Evolutionary conservation across 805 yeast species (phyloP).

Genomic region (Candida schatavii): DNA sequence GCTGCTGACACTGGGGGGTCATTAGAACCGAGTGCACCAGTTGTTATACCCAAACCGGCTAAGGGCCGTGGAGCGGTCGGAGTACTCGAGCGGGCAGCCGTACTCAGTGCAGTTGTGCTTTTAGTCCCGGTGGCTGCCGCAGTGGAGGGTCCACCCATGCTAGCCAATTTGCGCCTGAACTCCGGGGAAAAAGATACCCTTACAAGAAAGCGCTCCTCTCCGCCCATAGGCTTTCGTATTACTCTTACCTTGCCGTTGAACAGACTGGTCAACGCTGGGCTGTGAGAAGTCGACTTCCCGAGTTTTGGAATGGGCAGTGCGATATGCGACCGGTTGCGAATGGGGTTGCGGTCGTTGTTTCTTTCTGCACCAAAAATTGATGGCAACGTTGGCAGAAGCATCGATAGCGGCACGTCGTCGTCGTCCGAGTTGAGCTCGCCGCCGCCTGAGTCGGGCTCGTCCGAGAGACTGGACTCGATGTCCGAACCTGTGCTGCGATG

Average conservation of each 20-base stretch:
- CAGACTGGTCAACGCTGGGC: neutral
- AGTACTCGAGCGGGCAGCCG: no score
- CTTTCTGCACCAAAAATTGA: constrained; percentile 17
- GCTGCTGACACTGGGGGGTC: neutral
- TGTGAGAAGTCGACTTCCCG: neutral
- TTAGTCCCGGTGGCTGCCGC: neutral
- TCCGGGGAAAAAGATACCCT: neutral
- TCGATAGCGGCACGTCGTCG: constrained; percentile 28
- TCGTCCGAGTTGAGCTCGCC: constrained; percentile 10
- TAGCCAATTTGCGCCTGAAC: neutral
- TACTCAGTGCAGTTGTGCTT: no score
- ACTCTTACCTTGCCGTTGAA: neutral
- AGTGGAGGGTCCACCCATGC: neutral
- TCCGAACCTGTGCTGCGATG: no score
- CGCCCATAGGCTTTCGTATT: neutral
- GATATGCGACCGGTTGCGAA: neutral
- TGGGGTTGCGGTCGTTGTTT: neutral
- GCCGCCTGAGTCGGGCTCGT: neutral
- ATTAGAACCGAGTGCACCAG: neutral
- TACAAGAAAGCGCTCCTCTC: neutral
- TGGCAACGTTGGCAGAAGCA: constrained; percentile 35
- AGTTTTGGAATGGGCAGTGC: constrained; percentile 1
- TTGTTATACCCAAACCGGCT: constrained; percentile 3
- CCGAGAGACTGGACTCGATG: constrained; percentile 5
- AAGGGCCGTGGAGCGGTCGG: no score